Percentiles rank a stretch among this genome's conserved stretches.
These are phyloP conservation scores for Fusarium brachygibbosum DNA, from an alignment of 2,329 filamentous ascomycete genomes.

Conservation along the genomic window DNA sequence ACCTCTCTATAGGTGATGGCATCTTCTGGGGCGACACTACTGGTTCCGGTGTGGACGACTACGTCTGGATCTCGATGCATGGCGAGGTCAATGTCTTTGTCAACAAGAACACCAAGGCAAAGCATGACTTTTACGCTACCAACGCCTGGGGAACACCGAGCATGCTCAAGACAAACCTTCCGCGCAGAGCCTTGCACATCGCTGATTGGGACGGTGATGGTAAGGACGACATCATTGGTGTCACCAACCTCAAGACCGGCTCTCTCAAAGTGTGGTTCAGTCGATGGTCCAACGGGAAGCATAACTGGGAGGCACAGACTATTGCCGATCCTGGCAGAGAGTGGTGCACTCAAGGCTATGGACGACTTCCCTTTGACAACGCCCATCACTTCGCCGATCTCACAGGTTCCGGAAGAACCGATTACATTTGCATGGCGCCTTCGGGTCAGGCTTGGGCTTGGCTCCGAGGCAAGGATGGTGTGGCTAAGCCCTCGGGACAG, in stretches of 20 bases:
- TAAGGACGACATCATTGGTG: conserved; percentile 4
- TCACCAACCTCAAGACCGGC: conserved; percentile 7
- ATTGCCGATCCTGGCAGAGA: conserved; percentile 5
- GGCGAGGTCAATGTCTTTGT: conserved; percentile 8
- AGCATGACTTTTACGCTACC: conserved; percentile 6
- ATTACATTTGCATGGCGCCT: conserved; percentile 11
- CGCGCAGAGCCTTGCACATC: background rate
- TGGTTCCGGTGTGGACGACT: conserved; percentile 4
- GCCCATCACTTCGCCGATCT: conserved; percentile 10
- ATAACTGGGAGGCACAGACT: background rate
- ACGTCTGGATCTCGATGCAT: conserved; percentile 13
- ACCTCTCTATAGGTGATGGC: background rate
- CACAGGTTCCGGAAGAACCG: background rate
- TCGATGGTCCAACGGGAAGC: background rate
- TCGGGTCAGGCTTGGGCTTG: conserved; percentile 10
- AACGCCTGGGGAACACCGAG: conserved; percentile 2
- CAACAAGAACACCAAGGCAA: conserved; percentile 1
- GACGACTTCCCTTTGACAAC: conserved; percentile 4
- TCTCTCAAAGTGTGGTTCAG: conserved; percentile 12
- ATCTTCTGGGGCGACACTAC: conserved; percentile 12
- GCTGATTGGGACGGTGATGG: conserved; percentile 11
- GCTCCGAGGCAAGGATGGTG: conserved; percentile 1
- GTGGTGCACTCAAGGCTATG: conserved; percentile 7
- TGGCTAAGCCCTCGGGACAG: conserved; percentile 2
- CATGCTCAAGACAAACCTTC: conserved; percentile 8